A percentile compares a stretch with the other conserved stretches of the same genome.
These are phyloP conservation scores for Diplogelasinospora grovesii DNA, from an alignment of 495 filamentous ascomycete species.

Conservation along the genomic window DNA sequence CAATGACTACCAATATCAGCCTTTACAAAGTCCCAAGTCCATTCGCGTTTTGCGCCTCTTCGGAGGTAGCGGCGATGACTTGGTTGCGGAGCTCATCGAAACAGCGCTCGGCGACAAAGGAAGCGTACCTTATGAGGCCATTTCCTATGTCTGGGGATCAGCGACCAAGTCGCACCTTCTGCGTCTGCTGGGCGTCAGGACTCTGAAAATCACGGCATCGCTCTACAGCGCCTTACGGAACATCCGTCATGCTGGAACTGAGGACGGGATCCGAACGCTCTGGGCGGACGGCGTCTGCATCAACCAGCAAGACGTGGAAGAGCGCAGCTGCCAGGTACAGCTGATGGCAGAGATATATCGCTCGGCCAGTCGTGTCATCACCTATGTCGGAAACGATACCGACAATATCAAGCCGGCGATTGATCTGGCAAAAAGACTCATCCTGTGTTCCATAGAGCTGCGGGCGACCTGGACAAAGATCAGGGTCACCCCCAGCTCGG, in stretches of 20 bases:
- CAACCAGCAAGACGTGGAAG: constrained; percentile 1
- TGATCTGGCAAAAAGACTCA: neutral
- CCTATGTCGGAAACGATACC: constrained; percentile 12
- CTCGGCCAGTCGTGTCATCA: neutral
- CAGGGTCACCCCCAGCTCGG: no score
- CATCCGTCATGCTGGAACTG: neutral
- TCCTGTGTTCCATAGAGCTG: neutral
- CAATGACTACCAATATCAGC: no score
- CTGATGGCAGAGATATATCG: constrained; percentile 3
- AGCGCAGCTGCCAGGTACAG: neutral
- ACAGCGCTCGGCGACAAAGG: no score
- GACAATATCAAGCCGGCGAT: neutral
- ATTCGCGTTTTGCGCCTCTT: no score
- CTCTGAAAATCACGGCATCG: constrained; percentile 1
- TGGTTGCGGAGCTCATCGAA: no score
- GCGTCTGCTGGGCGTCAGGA: no score
- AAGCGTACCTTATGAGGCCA: no score
- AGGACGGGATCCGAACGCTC: neutral
- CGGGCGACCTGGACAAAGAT: neutral
- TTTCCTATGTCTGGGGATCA: no score
- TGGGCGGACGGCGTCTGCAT: constrained; percentile 4
- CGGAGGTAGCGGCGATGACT: no score
- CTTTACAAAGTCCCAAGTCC: no score
- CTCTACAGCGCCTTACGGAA: neutral
- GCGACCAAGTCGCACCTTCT: no score